Evolutionary conservation across 2,329 filamentous ascomycete species (phyloP).

Genomic region (Keithomyces neogunnii): DNA sequence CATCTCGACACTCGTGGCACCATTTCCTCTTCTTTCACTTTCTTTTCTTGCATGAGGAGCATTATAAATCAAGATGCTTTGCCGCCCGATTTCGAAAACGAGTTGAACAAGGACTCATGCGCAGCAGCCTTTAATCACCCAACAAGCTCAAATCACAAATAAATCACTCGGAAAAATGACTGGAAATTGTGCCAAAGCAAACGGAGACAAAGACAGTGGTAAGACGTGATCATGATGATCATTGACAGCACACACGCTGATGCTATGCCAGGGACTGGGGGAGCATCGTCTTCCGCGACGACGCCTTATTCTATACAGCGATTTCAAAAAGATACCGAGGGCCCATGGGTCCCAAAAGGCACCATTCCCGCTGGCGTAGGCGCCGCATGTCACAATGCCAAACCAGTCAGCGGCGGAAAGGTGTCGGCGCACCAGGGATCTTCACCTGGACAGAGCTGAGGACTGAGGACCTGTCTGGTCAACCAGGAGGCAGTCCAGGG

Average conservation of each 20-base stretch:
- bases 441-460: background rate
- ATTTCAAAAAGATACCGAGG: constrained; percentile 1
- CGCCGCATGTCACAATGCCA: background rate
- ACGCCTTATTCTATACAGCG: constrained; percentile 2
- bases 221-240: background rate
- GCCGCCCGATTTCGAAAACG: background rate
- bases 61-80: background rate
- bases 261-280: background rate
- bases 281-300: background rate
- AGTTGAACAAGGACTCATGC: background rate
- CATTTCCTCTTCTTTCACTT: background rate
- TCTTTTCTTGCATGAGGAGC: background rate
- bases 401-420: background rate
- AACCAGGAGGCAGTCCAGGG: too few relatives aligned
- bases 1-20: background rate
- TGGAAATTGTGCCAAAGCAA: background rate
- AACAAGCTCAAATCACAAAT: background rate
- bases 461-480: background rate
- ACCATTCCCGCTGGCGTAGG: background rate
- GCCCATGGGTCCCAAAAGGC: constrained; percentile 4
- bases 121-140: background rate
- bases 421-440: background rate
- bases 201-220: background rate
- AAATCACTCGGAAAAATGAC: background rate
- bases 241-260: background rate